Evolutionary conservation across 108 stramenopile genomes (phyloP).

Genomic region (Schizochytrium sp.): DNA sequence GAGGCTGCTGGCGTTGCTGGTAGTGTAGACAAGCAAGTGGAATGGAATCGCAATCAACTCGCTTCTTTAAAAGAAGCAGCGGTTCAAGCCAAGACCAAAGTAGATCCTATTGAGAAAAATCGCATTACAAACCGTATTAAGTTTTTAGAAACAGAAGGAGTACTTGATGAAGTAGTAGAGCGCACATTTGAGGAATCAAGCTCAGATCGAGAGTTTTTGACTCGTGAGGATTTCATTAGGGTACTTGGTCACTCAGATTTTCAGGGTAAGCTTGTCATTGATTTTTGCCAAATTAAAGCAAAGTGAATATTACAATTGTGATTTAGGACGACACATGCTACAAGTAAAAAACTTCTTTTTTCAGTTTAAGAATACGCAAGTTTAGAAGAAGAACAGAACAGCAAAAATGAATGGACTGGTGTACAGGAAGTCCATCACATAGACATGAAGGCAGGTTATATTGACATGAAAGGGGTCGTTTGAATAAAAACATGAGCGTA

Average conservation of each 20-base stretch:
- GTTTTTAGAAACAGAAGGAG: constrained; percentile 2
- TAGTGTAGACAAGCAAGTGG: neutral
- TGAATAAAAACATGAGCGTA: too few species aligned
- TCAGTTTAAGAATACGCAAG: too few species aligned
- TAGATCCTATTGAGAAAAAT: neutral
- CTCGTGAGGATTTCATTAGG: constrained; percentile 22
- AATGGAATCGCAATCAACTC: neutral
- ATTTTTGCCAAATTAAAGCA: constrained; percentile 8
- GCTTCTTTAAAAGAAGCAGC: neutral
- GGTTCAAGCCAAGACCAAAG: neutral
- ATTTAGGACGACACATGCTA: too few species aligned
- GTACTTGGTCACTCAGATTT: constrained; percentile 56
- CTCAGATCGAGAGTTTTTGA: constrained; percentile 31
- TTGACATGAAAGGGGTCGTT: too few species aligned
- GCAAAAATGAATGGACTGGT: too few species aligned
- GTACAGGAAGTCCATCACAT: too few species aligned
- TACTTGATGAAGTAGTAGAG: constrained; percentile 16
- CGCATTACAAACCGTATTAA: neutral
- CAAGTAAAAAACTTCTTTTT: too few species aligned
- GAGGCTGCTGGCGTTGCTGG: neutral
- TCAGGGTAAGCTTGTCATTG: constrained; percentile 42
- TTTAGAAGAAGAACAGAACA: too few species aligned
- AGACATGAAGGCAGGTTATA: too few species aligned
- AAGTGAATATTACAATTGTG: neutral
- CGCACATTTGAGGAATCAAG: constrained; percentile 29